Conservation (phyloP, 2,329 filamentous ascomycete species). For the Xylariaceae sp. region DNA sequence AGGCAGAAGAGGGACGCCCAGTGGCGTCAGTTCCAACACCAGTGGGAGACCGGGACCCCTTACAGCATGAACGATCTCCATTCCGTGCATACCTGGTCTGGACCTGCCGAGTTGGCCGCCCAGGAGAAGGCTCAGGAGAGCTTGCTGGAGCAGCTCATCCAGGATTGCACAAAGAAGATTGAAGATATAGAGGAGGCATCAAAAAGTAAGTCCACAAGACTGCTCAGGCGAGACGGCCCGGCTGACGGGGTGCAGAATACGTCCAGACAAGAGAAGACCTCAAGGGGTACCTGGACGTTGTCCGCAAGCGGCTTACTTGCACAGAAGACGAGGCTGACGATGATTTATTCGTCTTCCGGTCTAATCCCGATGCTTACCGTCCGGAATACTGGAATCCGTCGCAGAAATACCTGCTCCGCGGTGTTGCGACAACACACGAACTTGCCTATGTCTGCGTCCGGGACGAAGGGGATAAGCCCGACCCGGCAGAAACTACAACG, state of each 20-base stretch:
- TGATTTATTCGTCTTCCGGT: constrained; percentile 26
- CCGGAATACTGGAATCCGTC: constrained; percentile 36
- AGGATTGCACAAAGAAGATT: constrained; percentile 30
- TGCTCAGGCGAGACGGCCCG: constrained; percentile 2
- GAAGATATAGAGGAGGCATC: constrained; percentile 31
- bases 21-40: constrained; percentile 23
- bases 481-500: constrained; percentile 32
- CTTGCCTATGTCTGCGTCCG: constrained; percentile 47
- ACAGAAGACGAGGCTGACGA: constrained; percentile 28
- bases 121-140: constrained; percentile 29
- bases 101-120: constrained; percentile 33
- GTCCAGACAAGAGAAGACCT: constrained; percentile 16
- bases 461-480: constrained; percentile 37
- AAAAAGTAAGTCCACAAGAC: constrained; percentile 30
- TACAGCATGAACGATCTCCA: constrained; percentile 28
- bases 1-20: constrained; percentile 23
- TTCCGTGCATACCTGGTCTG: constrained; percentile 35
- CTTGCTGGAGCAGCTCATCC: constrained; percentile 32
- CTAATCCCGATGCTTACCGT: constrained; percentile 20
- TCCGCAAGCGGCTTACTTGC: constrained; percentile 29
- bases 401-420: constrained; percentile 45
- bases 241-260: constrained; percentile 20
- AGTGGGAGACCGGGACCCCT: constrained; percentile 14
- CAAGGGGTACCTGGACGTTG: constrained; percentile 16
- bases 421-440: constrained; percentile 43